Percentiles rank a stretch among this genome's conserved stretches.
Conservation (phyloP, 768 basidiomycete genomes). For the Epithele typhae region DNA sequence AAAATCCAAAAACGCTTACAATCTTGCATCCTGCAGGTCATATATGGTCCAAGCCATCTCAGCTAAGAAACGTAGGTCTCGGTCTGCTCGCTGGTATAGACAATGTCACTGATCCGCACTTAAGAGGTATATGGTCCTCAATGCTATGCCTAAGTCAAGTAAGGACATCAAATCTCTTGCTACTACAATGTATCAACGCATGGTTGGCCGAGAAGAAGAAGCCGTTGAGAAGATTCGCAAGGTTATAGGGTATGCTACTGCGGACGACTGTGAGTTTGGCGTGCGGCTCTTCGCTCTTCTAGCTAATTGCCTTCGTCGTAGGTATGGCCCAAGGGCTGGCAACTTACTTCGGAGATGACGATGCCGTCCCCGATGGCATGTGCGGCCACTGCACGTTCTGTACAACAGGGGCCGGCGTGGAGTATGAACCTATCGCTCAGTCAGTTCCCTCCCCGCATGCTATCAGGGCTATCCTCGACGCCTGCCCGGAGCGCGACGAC, state of each 20-base stretch:
- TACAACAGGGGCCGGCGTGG: slow-evolving; percentile 28
- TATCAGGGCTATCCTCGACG: slow-evolving; percentile 34
- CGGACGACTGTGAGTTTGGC: slow-evolving; percentile 32
- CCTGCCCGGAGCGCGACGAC: slow-evolving; percentile 44
- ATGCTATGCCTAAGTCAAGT: slow-evolving; percentile 29
- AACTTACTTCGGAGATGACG: slow-evolving; percentile 39
- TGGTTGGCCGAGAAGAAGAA: slow-evolving; percentile 39
- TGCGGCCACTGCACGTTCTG: slow-evolving; percentile 45
- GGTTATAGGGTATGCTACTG: slow-evolving; percentile 36
- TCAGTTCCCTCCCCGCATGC: slow-evolving; percentile 25
- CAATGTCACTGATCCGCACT: too few relatives aligned
- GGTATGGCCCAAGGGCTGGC: slow-evolving; percentile 41
- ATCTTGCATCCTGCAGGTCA: slow-evolving; percentile 19
- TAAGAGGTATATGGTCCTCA: slow-evolving; percentile 34
- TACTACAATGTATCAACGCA: slow-evolving; percentile 30
- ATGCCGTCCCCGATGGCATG: slow-evolving; percentile 34
- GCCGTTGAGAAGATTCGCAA: slow-evolving; percentile 34
- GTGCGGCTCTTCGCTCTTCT: not conserved
- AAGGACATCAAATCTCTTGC: slow-evolving; percentile 32
- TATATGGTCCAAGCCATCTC: slow-evolving; percentile 31
- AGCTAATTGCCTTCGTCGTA: slow-evolving; percentile 14
- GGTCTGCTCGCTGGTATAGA: too few relatives aligned
- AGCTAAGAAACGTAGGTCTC: slow-evolving; percentile 32
- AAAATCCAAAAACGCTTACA: not conserved
- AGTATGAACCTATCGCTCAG: slow-evolving; percentile 25